phyloP scores from a whole-genome alignment of 108 stramenopile species.

The Cylindrotheca closterium region DNA sequence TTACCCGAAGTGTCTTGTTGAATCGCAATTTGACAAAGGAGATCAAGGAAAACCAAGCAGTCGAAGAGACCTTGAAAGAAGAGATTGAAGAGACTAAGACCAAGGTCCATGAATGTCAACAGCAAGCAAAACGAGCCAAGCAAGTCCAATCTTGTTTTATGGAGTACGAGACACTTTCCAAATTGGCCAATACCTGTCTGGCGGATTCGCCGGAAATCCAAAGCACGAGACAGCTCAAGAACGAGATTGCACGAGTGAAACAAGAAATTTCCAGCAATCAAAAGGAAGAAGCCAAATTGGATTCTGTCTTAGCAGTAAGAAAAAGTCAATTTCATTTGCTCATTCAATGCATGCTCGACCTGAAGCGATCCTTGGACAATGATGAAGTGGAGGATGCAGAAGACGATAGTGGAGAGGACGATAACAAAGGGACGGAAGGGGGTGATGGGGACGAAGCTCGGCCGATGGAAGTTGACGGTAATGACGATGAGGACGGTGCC shows the following conservation, averaged over 20 bases:
- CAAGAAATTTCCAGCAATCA: constrained; percentile 15
- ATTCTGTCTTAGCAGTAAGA: constrained; percentile 19
- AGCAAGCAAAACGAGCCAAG: constrained; percentile 11
- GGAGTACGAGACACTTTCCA: constrained; percentile 49
- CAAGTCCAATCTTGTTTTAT: constrained; percentile 13
- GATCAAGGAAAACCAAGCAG: constrained; percentile 11
- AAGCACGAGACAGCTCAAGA: constrained; percentile 14
- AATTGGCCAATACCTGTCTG: constrained; percentile 25
- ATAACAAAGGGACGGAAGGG: background rate
- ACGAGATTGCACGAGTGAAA: constrained; percentile 12
- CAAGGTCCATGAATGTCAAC: constrained; percentile 11
- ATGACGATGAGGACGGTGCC: no score
- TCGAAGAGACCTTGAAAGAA: constrained; percentile 1
- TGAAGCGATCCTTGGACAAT: constrained; percentile 35
- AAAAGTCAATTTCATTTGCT: constrained; percentile 41
- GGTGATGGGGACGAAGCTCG: constrained; percentile 4
- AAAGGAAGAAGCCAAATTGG: constrained; percentile 1
- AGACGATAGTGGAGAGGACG: background rate
- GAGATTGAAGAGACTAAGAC: constrained; percentile 14
- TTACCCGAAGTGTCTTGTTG: constrained; percentile 30
- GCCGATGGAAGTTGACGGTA: background rate
- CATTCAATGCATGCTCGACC: constrained; percentile 49
- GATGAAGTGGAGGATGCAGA: constrained; percentile 18
- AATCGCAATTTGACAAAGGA: constrained; percentile 22
- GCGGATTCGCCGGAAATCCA: constrained; percentile 16